Base-by-base conservation (phyloP, 2,329 filamentous ascomycete genomes). In the Geosmithia putterillii region DNA sequence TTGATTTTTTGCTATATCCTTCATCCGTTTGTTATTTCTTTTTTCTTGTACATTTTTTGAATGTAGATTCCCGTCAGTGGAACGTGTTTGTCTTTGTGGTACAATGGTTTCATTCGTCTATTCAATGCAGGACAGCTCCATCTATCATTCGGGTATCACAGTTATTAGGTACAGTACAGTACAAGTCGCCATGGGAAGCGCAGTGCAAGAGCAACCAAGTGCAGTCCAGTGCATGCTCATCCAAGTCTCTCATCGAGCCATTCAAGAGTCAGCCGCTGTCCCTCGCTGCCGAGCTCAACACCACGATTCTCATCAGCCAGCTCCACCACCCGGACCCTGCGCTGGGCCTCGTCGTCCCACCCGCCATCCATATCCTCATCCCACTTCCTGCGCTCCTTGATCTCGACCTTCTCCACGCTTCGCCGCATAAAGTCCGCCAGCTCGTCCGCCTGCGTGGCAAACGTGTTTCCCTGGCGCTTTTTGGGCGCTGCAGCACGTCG, bases 351-450 rank as follows among this genome's bases (percentile, higher is more conserved):
- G 1, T 51, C 53, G 3, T 55, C 54, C 50, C 50, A 57, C n/a
- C 36, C 36, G 4, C 46, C 55, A 9, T 59, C 55, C 25, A 57
- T 51, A 5, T 67, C 58, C 1, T 62, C 55, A 44, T 70, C 68
- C 64, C 65, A 68, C 32, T 52, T 55, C 42, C 49, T 52, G 18
- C 64, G 59, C 48, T 69, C 60, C 46, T 61, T 64, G 15, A 70
- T 50, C 53, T 76, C 71, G 3, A 65, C 36, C 50, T 60, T 64
- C 22, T 67, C 57, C 20, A 76, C 51, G 50, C 72, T 74, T 38
- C 65, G 60, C 32, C 64, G 61, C 69, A 76, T 74, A 45, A 71
- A 51, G 15, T 54, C 51, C 0, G 60, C 62, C n/a, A 78, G 54
- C 52, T 72, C 67, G 3, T 50, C 43, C 0, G 73, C 69, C 53